Conservation (phyloP, 2,329 filamentous ascomycete species). For the Tolypocladium album region DNA sequence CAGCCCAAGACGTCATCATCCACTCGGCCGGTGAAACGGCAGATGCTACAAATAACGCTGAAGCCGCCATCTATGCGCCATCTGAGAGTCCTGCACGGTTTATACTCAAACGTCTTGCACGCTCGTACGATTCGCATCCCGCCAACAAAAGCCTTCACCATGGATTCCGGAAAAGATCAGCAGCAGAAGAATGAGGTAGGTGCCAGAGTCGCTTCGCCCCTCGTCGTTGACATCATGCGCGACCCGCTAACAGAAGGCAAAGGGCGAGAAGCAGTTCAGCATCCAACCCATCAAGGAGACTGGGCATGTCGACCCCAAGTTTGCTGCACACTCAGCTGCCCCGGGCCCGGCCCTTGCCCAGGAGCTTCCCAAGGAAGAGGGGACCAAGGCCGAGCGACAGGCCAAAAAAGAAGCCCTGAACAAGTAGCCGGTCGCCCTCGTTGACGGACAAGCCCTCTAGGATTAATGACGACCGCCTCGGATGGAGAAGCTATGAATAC, state of each 20-base stretch:
- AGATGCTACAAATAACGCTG: background rate
- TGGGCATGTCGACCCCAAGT: conserved; percentile 27
- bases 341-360: conserved; percentile 48
- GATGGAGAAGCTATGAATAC: background rate
- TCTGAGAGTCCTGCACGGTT: background rate
- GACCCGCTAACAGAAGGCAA: conserved; percentile 12
- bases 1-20: conserved; percentile 4
- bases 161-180: conserved; percentile 11
- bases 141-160: conserved; percentile 1
- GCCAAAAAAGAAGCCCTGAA: conserved; percentile 57
- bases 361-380: conserved; percentile 44
- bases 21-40: background rate
- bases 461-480: background rate
- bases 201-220: conserved; percentile 13
- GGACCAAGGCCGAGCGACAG: conserved; percentile 57
- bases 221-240: background rate
- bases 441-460: background rate
- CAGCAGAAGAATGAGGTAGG: conserved; percentile 8
- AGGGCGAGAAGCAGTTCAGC: conserved; percentile 33
- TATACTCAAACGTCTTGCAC: background rate
- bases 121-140: background rate
- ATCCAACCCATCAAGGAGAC: conserved; percentile 32
- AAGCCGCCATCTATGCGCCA: background rate
- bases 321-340: conserved; percentile 41
- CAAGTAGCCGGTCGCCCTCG: conserved; percentile 24